Conservation (phyloP, 805 yeast genomes). For the Zygosaccharomyces rouxii region DNA sequence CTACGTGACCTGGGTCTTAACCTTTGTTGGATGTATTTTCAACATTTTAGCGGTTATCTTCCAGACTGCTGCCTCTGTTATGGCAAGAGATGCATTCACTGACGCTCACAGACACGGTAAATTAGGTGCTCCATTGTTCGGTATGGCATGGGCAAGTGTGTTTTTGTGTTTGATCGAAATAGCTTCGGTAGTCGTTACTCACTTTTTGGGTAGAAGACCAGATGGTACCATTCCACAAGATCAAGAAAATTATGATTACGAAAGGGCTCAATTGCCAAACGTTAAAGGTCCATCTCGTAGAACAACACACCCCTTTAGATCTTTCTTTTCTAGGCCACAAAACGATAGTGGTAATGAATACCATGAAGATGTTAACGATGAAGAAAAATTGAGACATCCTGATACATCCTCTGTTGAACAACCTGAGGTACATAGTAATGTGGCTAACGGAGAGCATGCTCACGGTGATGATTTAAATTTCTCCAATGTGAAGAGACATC, state of each 20-base stretch:
- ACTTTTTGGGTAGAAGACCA: neutral
- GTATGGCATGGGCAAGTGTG: slow-evolving; percentile 68
- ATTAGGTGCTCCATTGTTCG: slow-evolving; percentile 56
- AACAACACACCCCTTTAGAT: slow-evolving; percentile 30
- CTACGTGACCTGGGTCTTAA: slow-evolving; percentile 50
- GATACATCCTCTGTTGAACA: neutral
- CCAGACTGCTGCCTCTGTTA: slow-evolving; percentile 72
- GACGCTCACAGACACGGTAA: slow-evolving; percentile 42
- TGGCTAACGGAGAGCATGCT: neutral
- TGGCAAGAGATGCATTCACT: slow-evolving; percentile 67
- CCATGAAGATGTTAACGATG: slow-evolving; percentile 19
- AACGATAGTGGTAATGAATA: slow-evolving; percentile 6
- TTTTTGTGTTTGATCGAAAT: slow-evolving; percentile 33
- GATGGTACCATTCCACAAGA: neutral
- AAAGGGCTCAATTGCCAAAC: slow-evolving; percentile 43
- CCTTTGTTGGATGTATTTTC: slow-evolving; percentile 49
- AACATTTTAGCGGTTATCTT: slow-evolving; percentile 60
- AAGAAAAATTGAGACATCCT: neutral
- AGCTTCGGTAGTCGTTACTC: neutral
- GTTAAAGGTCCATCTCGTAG: slow-evolving; percentile 28
- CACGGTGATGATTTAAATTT: neutral
- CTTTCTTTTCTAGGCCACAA: slow-evolving; percentile 47
- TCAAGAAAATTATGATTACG: neutral
- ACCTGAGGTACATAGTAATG: neutral
- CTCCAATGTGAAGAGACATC: neutral